These are phyloP conservation scores for Puccinia coronata DNA, from an alignment of 1,284 basidiomycete species.

Conservation along the genomic window DNA sequence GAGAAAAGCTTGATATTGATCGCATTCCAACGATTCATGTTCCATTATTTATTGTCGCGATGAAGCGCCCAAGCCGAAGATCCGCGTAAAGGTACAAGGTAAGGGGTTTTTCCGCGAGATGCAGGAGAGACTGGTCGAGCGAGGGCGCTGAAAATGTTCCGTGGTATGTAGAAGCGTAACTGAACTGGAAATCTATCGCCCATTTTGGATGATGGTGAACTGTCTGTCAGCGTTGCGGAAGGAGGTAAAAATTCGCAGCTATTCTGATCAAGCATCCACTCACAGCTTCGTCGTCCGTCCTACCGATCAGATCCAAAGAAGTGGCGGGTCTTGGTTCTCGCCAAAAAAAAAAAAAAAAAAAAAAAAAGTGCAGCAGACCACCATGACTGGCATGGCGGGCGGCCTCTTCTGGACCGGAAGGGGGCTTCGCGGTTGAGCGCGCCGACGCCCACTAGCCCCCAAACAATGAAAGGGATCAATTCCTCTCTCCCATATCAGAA, in stretches of 20 bases:
- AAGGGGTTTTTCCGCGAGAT: not conserved
- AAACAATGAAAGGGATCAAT: too few species aligned
- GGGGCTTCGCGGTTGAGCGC: too few species aligned
- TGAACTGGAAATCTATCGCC: not conserved
- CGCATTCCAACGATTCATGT: not conserved
- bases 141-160: not conserved
- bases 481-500: too few species aligned
- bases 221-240: not conserved
- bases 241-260: not conserved
- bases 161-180: not conserved
- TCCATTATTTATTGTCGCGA: conserved; percentile 7
- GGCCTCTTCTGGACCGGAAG: not conserved
- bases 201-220: not conserved
- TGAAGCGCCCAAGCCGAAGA: not conserved
- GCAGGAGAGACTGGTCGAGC: not conserved
- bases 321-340: not conserved
- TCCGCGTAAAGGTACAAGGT: not conserved
- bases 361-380: not conserved
- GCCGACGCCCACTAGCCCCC: too few species aligned
- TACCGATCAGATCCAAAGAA: not conserved
- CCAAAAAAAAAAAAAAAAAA: not conserved
- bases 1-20: conserved; percentile 27
- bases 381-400: not conserved
- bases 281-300: conserved; percentile 5
- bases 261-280: not conserved